Evolutionary conservation across 208 protist genomes (phyloP).

Genomic region (Acanthamoeba lenticulata): DNA sequence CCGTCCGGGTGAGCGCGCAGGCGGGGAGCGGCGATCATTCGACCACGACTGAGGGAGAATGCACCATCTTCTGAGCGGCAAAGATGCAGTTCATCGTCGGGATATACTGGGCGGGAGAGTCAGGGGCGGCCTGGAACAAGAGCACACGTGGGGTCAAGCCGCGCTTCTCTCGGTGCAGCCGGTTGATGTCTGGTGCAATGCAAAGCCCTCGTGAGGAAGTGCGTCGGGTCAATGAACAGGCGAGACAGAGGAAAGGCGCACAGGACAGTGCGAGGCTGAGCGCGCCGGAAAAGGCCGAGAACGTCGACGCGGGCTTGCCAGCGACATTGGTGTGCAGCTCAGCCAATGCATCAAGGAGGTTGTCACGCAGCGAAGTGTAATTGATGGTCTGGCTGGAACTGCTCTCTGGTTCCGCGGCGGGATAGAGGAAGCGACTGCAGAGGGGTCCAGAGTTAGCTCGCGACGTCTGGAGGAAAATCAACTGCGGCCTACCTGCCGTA

Average conservation of each 20-base stretch:
- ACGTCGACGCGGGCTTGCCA: neutral
- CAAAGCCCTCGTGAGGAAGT: neutral
- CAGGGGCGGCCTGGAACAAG: conserved; percentile 73
- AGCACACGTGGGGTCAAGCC: conserved; percentile 73
- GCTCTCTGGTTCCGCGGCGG: neutral
- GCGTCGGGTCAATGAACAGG: neutral
- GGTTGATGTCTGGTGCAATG: conserved; percentile 72
- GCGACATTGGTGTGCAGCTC: neutral
- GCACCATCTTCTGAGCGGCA: conserved; percentile 77
- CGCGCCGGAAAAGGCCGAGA: conserved; percentile 71
- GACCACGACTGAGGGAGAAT: neutral
- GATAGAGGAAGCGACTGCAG: conserved; percentile 22
- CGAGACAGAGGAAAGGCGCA: conserved; percentile 25
- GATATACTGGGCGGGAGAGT: conserved; percentile 79
- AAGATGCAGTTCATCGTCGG: conserved; percentile 84
- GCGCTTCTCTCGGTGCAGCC: conserved; percentile 60
- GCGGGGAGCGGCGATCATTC: neutral
- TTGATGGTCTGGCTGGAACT: neutral
- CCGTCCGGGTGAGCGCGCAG: neutral
- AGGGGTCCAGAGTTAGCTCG: neutral
- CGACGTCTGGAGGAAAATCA: neutral
- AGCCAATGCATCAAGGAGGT: neutral
- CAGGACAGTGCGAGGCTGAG: conserved; percentile 74
- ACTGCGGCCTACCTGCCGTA: neutral
- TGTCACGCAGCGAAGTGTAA: neutral